Base-by-base conservation (phyloP, 176 grass and related monocot genomes). In the Luzula sylvatica region DNA sequence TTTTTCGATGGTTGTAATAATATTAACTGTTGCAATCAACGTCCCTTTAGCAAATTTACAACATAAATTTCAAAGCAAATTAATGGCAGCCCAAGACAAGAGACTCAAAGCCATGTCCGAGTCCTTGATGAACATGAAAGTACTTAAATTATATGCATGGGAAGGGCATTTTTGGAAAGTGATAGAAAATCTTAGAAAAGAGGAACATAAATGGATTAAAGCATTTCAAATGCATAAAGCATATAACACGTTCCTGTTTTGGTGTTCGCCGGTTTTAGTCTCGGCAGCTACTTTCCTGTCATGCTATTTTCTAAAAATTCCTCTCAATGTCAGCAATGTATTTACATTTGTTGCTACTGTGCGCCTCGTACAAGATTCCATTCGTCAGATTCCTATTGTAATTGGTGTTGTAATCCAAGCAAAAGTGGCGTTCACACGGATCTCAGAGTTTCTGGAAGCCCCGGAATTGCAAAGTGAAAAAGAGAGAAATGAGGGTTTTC, bases 61-160 rank as follows among this genome's bases (percentile, higher is more conserved):
- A 9, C 71, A 96, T 44, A 82, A 71, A 52, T 96, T 74, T 79
- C 90, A 96, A 75, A 86, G 42, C 23, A 72, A 32, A 29, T 77
- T 96, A 46, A 96, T 96, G 92, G 78, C 76, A 64, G 71, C 92
- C 46, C 85, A 96, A 73, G 92, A 96, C 65, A 42, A 48, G 49
- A 89, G 92, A 46, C 42, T 96, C 52, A 96, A 96, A 61, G 81
- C 85, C 9, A 72, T 96, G 61, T 71, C 85, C 1, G 92, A 96
- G 55, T 83, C 81, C 8, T 82, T 89, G 66, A 61, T 78, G 40
- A 80, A 82, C 42, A 86, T 96, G 71, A 96, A 86, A 26, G 75
- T 89, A 7, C 50, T 96, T 56, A 96, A 89, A 24, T 77, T 96
- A 39, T 89, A 96, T 65, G 92, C 92, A 30, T 96, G 92, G 92